Conservation (phyloP, 2,329 filamentous ascomycete genomes). For the Cercospora janseana region DNA sequence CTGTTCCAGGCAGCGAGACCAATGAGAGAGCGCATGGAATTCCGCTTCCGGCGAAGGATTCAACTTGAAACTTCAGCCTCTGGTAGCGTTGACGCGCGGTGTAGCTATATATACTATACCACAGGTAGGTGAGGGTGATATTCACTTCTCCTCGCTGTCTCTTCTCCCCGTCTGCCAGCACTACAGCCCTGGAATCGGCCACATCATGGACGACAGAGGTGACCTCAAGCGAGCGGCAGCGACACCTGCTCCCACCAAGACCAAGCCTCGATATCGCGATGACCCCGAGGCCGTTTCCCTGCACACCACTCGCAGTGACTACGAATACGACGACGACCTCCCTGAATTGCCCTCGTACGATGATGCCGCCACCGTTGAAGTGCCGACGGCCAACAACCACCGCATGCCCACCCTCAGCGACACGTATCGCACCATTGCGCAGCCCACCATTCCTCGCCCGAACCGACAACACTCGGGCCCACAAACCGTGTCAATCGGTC, state of each 20-base stretch:
- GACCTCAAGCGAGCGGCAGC: slow-evolving; percentile 19
- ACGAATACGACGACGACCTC: slow-evolving; percentile 30
- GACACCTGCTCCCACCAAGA: slow-evolving; percentile 2
- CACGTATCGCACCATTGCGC: slow-evolving; percentile 23
- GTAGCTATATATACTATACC: no score
- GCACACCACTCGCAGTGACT: slow-evolving; percentile 33
- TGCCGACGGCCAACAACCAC: neutral
- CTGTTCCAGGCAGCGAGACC: neutral
- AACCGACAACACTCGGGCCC: slow-evolving; percentile 17
- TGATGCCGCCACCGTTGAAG: slow-evolving; percentile 28
- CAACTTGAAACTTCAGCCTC: slow-evolving; percentile 1
- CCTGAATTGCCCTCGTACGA: slow-evolving; percentile 32
- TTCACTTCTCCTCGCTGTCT: neutral
- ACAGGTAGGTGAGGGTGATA: no score
- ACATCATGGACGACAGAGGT: neutral
- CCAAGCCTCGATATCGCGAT: slow-evolving; percentile 24
- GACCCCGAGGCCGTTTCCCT: slow-evolving; percentile 32
- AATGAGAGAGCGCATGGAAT: neutral
- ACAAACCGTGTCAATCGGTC: slow-evolving; percentile 16
- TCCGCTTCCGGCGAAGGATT: slow-evolving; percentile 7
- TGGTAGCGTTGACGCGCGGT: no score
- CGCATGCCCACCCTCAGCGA: slow-evolving; percentile 13
- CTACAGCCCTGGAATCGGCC: neutral
- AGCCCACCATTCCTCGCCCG: slow-evolving; percentile 9
- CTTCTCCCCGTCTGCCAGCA: no score